phyloP scores from a whole-genome alignment of 495 filamentous ascomycete genomes.

The Astrocystis sublimbata region DNA sequence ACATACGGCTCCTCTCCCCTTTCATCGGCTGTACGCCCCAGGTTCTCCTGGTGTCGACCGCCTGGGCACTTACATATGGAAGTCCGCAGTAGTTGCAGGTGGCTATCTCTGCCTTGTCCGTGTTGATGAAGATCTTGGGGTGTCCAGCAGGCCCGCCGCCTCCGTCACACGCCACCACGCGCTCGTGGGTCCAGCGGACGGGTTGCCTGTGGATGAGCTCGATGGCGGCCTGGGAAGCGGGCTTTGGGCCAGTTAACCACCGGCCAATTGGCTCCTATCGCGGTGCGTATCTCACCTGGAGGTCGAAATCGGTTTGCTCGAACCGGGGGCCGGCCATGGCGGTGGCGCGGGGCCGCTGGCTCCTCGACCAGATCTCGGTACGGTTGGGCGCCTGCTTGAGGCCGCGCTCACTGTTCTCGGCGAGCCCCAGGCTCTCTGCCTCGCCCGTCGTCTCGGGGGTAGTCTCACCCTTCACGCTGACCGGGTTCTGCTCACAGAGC shows the following conservation, averaged over 20 bases:
- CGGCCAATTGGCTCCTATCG: conserved; percentile 16
- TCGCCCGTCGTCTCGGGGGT: conserved; percentile 43
- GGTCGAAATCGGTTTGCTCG: conserved; percentile 90
- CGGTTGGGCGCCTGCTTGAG: conserved; percentile 86
- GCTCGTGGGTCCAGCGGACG: conserved; percentile 83
- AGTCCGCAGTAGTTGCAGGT: conserved; percentile 92
- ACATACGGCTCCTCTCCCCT: conserved; percentile 4
- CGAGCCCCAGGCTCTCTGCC: conserved; percentile 53
- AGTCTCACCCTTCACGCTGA: conserved; percentile 61
- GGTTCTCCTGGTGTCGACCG: background rate
- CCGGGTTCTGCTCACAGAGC: conserved; percentile 40
- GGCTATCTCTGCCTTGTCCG: conserved; percentile 92
- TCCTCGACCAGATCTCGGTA: conserved; percentile 72
- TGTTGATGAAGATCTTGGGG: conserved; percentile 94
- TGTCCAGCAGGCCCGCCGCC: conserved; percentile 92
- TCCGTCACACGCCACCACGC: conserved; percentile 84
- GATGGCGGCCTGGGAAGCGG: conserved; percentile 83
- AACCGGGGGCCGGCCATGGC: conserved; percentile 94
- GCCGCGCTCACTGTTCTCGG: conserved; percentile 60
- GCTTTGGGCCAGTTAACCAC: conserved; percentile 50
- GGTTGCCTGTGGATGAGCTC: conserved; percentile 95
- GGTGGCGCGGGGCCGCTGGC: conserved; percentile 73
- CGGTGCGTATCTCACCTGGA: conserved; percentile 68
- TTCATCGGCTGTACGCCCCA: background rate
- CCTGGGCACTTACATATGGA: conserved; percentile 74